These are phyloP conservation scores for Penicillium taxi DNA, from an alignment of 495 filamentous ascomycete species.

Conservation along the genomic window DNA sequence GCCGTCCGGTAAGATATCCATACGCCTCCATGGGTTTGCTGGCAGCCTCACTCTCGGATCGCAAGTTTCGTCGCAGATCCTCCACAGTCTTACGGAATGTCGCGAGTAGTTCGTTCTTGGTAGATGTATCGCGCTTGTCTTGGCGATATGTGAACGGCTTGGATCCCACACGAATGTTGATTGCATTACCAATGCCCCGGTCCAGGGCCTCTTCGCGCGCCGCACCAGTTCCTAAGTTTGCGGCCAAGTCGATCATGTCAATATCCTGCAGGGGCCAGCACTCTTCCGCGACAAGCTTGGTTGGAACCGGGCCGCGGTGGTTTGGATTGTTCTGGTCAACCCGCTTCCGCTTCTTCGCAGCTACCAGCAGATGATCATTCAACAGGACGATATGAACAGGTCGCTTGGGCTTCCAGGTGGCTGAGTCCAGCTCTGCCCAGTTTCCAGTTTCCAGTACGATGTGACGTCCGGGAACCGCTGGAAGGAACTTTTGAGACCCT, in stretches of 20 bases:
- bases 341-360: slow-evolving; percentile 83
- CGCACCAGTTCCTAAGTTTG: slow-evolving; percentile 50
- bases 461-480: slow-evolving; percentile 82
- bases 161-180: slow-evolving; percentile 80
- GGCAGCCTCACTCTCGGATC: slow-evolving; percentile 75
- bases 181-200: slow-evolving; percentile 71
- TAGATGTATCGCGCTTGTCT: slow-evolving; percentile 60
- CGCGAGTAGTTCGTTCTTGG: slow-evolving; percentile 72
- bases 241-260: slow-evolving; percentile 78
- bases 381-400: slow-evolving; percentile 83
- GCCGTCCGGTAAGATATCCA: slow-evolving; percentile 54
- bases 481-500: slow-evolving; percentile 92
- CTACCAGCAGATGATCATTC: slow-evolving; percentile 90
- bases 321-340: slow-evolving; percentile 54
- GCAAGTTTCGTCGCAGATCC: slow-evolving; percentile 72
- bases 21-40: slow-evolving; percentile 71
- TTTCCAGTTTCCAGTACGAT: slow-evolving; percentile 80
- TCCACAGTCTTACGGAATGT: slow-evolving; percentile 89
- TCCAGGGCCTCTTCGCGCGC: slow-evolving; percentile 48
- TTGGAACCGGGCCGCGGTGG: slow-evolving; percentile 52
- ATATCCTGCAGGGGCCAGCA: slow-evolving; percentile 95
- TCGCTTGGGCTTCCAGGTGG: slow-evolving; percentile 84
- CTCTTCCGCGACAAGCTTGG: slow-evolving; percentile 81
- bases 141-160: slow-evolving; percentile 92
- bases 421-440: slow-evolving; percentile 95